Evolutionary conservation across 208 protist genomes (phyloP), one percentile per base, ranked within the genome.

Genomic region (Leishmania braziliensis): DNA sequence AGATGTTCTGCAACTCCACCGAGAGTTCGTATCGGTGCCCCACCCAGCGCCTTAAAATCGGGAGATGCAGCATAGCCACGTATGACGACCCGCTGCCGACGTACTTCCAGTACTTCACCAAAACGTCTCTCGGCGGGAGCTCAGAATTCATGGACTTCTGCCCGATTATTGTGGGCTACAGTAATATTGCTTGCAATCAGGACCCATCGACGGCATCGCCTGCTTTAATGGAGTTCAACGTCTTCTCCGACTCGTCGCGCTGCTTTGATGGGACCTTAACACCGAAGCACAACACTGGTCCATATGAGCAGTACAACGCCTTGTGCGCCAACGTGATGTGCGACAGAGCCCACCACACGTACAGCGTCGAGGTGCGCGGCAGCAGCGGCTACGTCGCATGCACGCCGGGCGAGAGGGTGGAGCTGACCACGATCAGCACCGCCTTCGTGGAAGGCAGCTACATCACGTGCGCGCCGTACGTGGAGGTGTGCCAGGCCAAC

Each of bases 1-100:
- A 79, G 54, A 92, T 96, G 86, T 96, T 92, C 86, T 93, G 90
- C 48, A 39, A 33, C n/a, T 12, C 3, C 14, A 29, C 3, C 8
- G 63, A 0, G 65, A 2, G 5, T 0, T 12, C 0, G 18, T 36
- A 36, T 3, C 70, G 70, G 8, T 74, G 70, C 46, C 36, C 43
- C 48, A 36, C 48, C 48, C 10, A 26, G 3, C 70, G 70, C 18
- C 70, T 74, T 0, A 12, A 1, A 1, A 1, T 74, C 43, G 69
- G 69, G 2, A 3, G 23, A 5, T 74, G 69, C 43, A 5, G 14
- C 2, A 46, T 72, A 1, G 26, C 3, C 23, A 33, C 69, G 1
- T 29, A 33, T 1, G 12, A 53, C 0, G 23, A 4, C 1, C 0
- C 0, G 6, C 48, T n/a, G 18, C 43, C 69, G 8, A 3, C 48